These are phyloP conservation scores for Sophora flavescens DNA, from an alignment of 306 rosid genomes.

Conservation along the genomic window DNA sequence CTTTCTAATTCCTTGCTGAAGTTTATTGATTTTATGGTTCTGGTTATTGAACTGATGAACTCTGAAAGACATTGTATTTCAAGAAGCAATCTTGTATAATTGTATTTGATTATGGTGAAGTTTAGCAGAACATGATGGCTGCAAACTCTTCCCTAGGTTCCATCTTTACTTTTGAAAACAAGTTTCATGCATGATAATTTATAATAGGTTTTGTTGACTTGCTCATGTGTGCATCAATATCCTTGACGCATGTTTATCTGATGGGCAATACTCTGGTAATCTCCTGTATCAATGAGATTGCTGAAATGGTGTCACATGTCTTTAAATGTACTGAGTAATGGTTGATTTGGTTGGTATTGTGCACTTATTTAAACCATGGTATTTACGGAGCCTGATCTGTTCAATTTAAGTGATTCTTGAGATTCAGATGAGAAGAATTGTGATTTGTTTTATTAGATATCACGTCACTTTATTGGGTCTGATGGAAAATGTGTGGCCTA, in stretches of 20 bases:
- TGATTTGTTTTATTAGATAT: constrained; percentile 25
- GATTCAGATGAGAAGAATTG: constrained; percentile 38
- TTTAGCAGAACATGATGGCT: constrained; percentile 32
- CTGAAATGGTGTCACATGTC: constrained; percentile 6
- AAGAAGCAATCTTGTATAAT: constrained; percentile 12
- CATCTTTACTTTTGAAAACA: constrained; percentile 18
- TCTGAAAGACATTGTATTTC: constrained; percentile 25
- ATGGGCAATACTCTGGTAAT: constrained; percentile 16
- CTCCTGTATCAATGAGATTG: constrained; percentile 7
- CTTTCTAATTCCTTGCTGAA: constrained; percentile 38
- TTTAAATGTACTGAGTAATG: background rate
- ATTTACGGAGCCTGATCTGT: constrained; percentile 28
- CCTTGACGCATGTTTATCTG: background rate
- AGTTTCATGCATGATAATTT: constrained; percentile 32
- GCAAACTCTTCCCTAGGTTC: constrained; percentile 9
- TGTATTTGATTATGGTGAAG: constrained; percentile 22
- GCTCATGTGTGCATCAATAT: background rate
- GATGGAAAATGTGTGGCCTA: background rate
- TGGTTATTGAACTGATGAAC: constrained; percentile 22
- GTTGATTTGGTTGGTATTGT: constrained; percentile 20
- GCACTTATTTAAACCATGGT: background rate
- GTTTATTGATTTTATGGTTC: constrained; percentile 34
- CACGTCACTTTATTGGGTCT: constrained; percentile 17
- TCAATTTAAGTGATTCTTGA: constrained; percentile 29
- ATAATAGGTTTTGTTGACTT: constrained; percentile 27